A percentile compares a stretch with the other conserved stretches of the same genome.
phyloP scores from a whole-genome alignment of 148 eudicot genomes.

The Fagopyrum esculentum region DNA sequence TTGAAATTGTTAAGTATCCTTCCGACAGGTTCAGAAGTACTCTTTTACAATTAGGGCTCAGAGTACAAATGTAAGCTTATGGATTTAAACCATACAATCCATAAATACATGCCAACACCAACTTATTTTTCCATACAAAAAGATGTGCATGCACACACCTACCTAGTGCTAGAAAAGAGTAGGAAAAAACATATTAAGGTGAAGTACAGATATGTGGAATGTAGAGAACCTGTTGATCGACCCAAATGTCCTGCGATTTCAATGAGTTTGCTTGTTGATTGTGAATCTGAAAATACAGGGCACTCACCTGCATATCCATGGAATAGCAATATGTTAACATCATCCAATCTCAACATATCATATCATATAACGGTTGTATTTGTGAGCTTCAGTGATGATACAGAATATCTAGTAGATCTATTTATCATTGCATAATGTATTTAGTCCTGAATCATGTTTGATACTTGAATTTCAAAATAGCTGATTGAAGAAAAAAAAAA shows the following conservation, averaged over 20 bases:
- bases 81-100: background rate
- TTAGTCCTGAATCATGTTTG: background rate
- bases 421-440: background rate
- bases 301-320: conserved; percentile 34
- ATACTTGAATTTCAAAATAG: background rate
- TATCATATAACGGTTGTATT: background rate
- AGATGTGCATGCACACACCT: background rate
- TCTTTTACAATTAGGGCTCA: background rate
- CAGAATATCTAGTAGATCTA: background rate
- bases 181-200: background rate
- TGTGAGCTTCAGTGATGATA: background rate
- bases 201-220: conserved; percentile 7
- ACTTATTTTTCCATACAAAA: background rate
- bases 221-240: conserved; percentile 53
- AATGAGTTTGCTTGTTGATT: conserved; percentile 38
- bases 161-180: background rate
- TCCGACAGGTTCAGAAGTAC: background rate
- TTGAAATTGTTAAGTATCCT: background rate
- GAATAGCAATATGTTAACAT: background rate
- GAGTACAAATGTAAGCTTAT: background rate
- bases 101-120: background rate
- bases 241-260: conserved; percentile 55
- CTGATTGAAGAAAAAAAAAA: background rate
- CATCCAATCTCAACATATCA: background rate
- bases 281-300: conserved; percentile 41